Percentiles rank a stretch among this genome's conserved stretches.
Conservation (phyloP, 371 early-diverging fungal species). For the Chytridiales sp. region DNA sequence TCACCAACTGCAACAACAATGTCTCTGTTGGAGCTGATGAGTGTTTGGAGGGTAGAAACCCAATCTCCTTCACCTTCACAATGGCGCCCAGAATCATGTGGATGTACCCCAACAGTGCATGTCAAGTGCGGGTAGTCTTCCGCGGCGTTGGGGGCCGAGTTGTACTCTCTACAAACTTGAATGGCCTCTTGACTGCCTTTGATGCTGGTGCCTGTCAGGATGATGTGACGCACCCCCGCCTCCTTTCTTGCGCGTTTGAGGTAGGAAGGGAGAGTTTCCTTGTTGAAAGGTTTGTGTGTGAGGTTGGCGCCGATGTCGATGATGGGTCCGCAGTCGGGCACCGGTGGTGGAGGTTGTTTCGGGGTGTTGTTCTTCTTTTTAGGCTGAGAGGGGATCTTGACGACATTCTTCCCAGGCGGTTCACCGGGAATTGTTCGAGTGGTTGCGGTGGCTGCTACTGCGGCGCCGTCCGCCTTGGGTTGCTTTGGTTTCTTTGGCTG, state of each 20-base stretch:
- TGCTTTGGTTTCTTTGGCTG: no score
- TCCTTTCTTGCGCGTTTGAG: slow-evolving; percentile 8
- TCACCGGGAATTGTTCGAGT: not conserved
- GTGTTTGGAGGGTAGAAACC: slow-evolving; percentile 7
- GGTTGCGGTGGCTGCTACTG: not conserved
- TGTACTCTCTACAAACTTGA: slow-evolving; percentile 15
- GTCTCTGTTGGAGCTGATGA: slow-evolving; percentile 18
- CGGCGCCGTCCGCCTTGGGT: not conserved
- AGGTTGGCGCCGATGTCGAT: slow-evolving; percentile 46
- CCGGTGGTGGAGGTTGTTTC: slow-evolving; percentile 19
- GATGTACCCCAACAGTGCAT: slow-evolving; percentile 41
- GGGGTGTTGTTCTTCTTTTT: slow-evolving; percentile 6
- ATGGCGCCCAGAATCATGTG: slow-evolving; percentile 28
- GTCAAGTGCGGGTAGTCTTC: slow-evolving; percentile 16
- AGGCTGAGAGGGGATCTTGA: not conserved
- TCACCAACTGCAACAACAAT: slow-evolving; percentile 59
- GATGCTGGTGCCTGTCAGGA: slow-evolving; percentile 37
- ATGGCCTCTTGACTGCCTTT: slow-evolving; percentile 27
- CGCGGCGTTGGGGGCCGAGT: slow-evolving; percentile 4
- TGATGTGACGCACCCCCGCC: slow-evolving; percentile 24
- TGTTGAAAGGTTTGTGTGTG: slow-evolving; percentile 23
- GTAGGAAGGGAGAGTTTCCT: slow-evolving; percentile 10
- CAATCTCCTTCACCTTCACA: not conserved
- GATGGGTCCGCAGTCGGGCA: slow-evolving; percentile 24
- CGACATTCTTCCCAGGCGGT: not conserved